A percentile compares a stretch with the other conserved stretches of the same genome.
phyloP scores from a whole-genome alignment of 164 flowering plant genomes.

The Vitis cinerea region DNA sequence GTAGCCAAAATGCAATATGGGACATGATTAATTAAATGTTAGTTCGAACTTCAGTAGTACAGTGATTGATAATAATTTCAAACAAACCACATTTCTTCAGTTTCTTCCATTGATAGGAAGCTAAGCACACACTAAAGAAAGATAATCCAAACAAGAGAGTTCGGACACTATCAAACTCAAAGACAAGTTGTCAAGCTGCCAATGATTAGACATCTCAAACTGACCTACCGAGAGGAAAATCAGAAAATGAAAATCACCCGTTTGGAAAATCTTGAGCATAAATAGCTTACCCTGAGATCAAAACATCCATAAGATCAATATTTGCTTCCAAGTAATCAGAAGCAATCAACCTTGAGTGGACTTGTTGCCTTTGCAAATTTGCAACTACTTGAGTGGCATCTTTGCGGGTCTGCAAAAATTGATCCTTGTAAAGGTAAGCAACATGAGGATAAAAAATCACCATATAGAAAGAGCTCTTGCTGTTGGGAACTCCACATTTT shows the following conservation, averaged over 20 bases:
- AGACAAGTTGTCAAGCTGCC: too few species aligned
- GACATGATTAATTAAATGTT: too few species aligned
- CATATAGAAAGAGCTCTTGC: neutral
- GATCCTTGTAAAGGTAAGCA: constrained; percentile 6
- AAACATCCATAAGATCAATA: constrained; percentile 80
- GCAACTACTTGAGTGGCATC: constrained; percentile 99
- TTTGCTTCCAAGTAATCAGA: constrained; percentile 92
- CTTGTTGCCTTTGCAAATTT: constrained; percentile 95
- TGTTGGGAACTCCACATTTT: too few species aligned
- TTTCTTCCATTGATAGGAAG: too few species aligned
- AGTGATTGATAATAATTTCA: too few species aligned
- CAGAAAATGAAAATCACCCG: neutral
- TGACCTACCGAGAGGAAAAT: neutral
- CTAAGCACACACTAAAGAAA: too few species aligned
- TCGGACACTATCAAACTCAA: too few species aligned
- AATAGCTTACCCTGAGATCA: constrained; percentile 68
- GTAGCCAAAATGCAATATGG: too few species aligned
- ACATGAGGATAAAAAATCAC: constrained; percentile 1
- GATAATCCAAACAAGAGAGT: too few species aligned
- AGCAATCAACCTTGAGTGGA: constrained; percentile 89
- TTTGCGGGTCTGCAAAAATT: constrained; percentile 68
- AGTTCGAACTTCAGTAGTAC: too few species aligned
- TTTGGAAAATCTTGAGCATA: neutral
- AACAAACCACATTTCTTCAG: too few species aligned
- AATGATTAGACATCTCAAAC: neutral